Evolutionary conservation across 2,329 filamentous ascomycete genomes (phyloP), one percentile per base, ranked within the genome.

Genomic region (Polytolypa hystricis): DNA sequence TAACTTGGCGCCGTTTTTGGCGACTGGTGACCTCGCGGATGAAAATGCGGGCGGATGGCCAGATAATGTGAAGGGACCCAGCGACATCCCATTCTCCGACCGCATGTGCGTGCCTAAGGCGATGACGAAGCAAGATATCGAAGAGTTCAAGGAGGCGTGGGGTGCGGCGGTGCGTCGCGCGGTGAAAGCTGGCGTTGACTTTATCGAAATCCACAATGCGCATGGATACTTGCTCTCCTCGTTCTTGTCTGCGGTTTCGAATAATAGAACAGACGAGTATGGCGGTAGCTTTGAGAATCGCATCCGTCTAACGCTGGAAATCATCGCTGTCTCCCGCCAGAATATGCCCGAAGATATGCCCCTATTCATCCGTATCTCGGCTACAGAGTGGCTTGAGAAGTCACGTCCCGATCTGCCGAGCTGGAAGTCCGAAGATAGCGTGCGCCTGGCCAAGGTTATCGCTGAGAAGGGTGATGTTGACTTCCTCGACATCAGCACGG

Each of bases 401-500:
- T 66, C 66, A 1, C 64, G 66, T 6, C 67, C 65, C 23, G 55
- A 67, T 14, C 61, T 66, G 8, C 71, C 77, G 45, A 74, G 71
- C 48, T 91, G 84, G 83, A 80, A 70, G 0, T 47, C 74, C 2
- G 69, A 76, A 11, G 70, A 89, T 37, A 77, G 75, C 0, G 66
- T 75, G 19, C 65, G 65, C 33, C 69, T 91, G 1, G 79, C 82
- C 0, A 54, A 66, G 53, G 64, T 80, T 7, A 71, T 95, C 1
- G 81, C 83, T 0, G 73, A 71, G 0, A 66, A 70, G 9, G 87
- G 87, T 19, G 46, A 49, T 5, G 71, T 94, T 29, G 87, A 95
- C 55, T 65, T 93, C 11, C 69, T 94, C 19, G 87, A 95, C 55
- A 75, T 93, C 39, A 85, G 79, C 48, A 79, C 77, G 1, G 84